Base-by-base conservation (phyloP, 2,329 filamentous ascomycete species). In the Apiospora marii region DNA sequence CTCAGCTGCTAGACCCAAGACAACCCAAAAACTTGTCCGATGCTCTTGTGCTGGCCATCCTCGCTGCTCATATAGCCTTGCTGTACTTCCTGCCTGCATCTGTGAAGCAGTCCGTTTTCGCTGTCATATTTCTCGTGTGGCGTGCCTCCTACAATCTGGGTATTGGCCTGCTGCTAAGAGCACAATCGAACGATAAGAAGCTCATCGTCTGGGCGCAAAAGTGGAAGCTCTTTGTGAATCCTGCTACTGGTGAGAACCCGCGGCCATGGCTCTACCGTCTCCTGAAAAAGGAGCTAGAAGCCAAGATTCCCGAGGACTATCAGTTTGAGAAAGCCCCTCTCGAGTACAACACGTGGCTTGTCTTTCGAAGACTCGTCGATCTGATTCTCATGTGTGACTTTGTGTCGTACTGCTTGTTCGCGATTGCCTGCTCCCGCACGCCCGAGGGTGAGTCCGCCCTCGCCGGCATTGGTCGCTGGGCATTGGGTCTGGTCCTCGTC, bases 301-400 rank as follows among this genome's bases (percentile, higher is more conserved):
- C 94, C 78, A 98, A 99, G 85, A 97, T 99, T 74, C 92, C 94
- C 4, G 89, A 93, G 79, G 95, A 99, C 85, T 99, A 98, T 86
- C 91, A 92, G 75, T 98, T 99, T 80, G 95, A 97, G 78, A 90
- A 93, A 77, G 96, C 96, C 0, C 96, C 96, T 22, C 87, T 98
- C 82, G 96, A 99, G 88, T 99, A 98, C 89, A 99, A 99, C 85
- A 98, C 96, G 58, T 99, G 96, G 96, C 89, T 99, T 72, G 91
- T 98, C 77, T 99, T 99, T 85, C 92, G 96, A 77, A 92, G 96
- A 78, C 90, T 98, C 44, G 96, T 98, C 80, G 96, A 99, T 85
- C 86, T 99, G 82, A 98, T 98, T 81, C 87, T 99, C 80, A 98
- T 99, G 95, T 98, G 95, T 87, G 96, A 99, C 85, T 99, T 99